Evolutionary conservation across 2,329 filamentous ascomycete genomes (phyloP), one percentile per base, ranked within the genome.

Genomic region (Hypoxylon sp.): DNA sequence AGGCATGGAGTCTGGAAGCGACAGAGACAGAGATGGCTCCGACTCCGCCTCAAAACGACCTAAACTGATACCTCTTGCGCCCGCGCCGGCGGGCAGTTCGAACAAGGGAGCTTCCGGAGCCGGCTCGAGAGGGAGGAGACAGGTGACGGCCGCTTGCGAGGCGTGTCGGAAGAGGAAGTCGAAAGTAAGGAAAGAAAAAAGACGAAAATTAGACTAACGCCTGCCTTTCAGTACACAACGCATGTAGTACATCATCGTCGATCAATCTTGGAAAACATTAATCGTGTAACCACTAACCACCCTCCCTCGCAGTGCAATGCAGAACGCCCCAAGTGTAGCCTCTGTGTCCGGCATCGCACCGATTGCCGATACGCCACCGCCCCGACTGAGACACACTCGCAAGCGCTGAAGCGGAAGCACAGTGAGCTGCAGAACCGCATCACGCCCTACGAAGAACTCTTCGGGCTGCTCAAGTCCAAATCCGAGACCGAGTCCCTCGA

Each of bases 341-440:
- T 72, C 47, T 76, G 74, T 55, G 64, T 69, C 10, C 70, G 72
- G 41, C 70, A 73, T 28, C 66, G 59, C 20, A 70, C 73, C 26
- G 68, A 67, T 22, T 77, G 75, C 57, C 66, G 68, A 57, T 77
- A 73, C 57, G 72, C 74, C 51, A 75, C 73, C 22, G 71, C 70
- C 32, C 69, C 70, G 6, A 62, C 71, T 28, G 73, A 76, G 51
- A 76, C 74, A 10, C 72, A 74, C 51, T 69, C 72, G 3, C 74
- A 77, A 48, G 73, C 74, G 17, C 65, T 77, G 10, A 77, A 75
- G 66, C 69, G 74, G 52, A 75, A 74, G 61, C 73, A 68, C 55
- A 62, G 61, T 50, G 71, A 74, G 37, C 55, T 76, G n/a, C 71
- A 73, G 56, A 63, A 52, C 41, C 71, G 70, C 11, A 71, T 71